A percentile compares a stretch with the other conserved stretches of the same genome.
Evolutionary conservation across 345 rosid species (phyloP).

Genomic region (Pelargonium nanum): DNA sequence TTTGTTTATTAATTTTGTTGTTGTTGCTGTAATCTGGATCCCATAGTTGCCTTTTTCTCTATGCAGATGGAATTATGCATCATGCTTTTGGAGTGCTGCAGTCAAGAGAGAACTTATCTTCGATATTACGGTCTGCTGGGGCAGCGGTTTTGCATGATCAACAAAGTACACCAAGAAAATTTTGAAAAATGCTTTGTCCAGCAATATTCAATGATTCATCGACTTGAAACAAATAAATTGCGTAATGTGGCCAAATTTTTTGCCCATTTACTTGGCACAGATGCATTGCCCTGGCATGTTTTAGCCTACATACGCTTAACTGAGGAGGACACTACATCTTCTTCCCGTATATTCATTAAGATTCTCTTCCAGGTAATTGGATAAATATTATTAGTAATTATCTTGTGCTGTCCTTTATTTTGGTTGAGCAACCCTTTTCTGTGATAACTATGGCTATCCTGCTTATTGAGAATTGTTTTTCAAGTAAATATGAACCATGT

Average conservation of each 20-base stretch:
- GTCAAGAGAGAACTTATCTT: slow-evolving; percentile 91
- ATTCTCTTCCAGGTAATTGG: slow-evolving; percentile 81
- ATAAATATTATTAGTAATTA: neutral
- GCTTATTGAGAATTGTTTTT: too few species aligned
- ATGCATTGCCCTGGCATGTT: slow-evolving; percentile 95
- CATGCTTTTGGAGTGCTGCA: slow-evolving; percentile 93
- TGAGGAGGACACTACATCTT: slow-evolving; percentile 91
- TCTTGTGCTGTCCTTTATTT: too few species aligned
- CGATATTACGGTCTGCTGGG: slow-evolving; percentile 85
- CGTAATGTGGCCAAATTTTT: slow-evolving; percentile 91
- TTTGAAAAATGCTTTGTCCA: slow-evolving; percentile 86
- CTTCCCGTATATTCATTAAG: slow-evolving; percentile 86
- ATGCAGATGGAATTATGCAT: slow-evolving; percentile 88
- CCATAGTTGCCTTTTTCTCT: neutral
- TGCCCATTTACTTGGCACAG: slow-evolving; percentile 86
- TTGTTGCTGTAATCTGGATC: too few species aligned
- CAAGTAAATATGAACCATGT: too few species aligned
- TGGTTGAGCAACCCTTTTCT: too few species aligned
- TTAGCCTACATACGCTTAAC: slow-evolving; percentile 73
- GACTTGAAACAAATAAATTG: slow-evolving; percentile 78
- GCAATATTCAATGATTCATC: slow-evolving; percentile 92
- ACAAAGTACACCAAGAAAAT: slow-evolving; percentile 82
- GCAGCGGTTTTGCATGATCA: slow-evolving; percentile 90
- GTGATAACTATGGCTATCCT: too few species aligned
- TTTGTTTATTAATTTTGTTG: slow-evolving; percentile 1